Evolutionary conservation across 306 rosid species (phyloP).

Genomic region (Corylus americana): DNA sequence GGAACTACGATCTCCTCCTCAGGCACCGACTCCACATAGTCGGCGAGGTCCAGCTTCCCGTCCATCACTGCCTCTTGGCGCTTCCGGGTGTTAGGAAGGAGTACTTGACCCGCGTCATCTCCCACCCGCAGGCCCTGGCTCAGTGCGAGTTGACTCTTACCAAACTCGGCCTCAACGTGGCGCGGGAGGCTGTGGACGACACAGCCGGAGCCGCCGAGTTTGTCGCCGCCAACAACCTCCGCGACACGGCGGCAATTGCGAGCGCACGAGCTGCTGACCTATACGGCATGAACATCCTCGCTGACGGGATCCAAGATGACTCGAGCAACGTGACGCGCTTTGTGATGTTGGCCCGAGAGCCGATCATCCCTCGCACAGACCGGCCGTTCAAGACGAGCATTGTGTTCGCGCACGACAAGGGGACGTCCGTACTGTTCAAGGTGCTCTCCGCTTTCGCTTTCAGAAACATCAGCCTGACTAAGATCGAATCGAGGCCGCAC

Average conservation of each 20-base stretch:
- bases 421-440: slow-evolving; percentile 90
- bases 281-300: slow-evolving; percentile 68
- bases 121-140: slow-evolving; percentile 90
- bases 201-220: slow-evolving; percentile 93
- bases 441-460: slow-evolving; percentile 90
- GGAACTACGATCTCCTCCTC: slow-evolving; percentile 93
- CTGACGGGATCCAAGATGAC: slow-evolving; percentile 91
- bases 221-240: slow-evolving; percentile 61
- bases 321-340: slow-evolving; percentile 89
- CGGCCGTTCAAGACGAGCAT: slow-evolving; percentile 93
- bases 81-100: slow-evolving; percentile 81
- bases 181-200: slow-evolving; percentile 92
- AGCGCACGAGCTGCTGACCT: slow-evolving; percentile 85
- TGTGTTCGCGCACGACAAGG: slow-evolving; percentile 92
- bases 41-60: slow-evolving; percentile 89
- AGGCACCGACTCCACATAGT: slow-evolving; percentile 98
- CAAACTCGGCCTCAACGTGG: slow-evolving; percentile 78
- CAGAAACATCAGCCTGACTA: slow-evolving; percentile 83
- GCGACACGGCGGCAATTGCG: slow-evolving; percentile 89
- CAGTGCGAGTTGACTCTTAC: slow-evolving; percentile 87
- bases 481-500: slow-evolving; percentile 94
- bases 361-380: slow-evolving; percentile 84
- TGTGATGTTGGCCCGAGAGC: slow-evolving; percentile 93
- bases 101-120: slow-evolving; percentile 73
- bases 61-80: slow-evolving; percentile 93